Base-by-base conservation (phyloP, 2,329 filamentous ascomycete species). In the Fusarium poae region DNA sequence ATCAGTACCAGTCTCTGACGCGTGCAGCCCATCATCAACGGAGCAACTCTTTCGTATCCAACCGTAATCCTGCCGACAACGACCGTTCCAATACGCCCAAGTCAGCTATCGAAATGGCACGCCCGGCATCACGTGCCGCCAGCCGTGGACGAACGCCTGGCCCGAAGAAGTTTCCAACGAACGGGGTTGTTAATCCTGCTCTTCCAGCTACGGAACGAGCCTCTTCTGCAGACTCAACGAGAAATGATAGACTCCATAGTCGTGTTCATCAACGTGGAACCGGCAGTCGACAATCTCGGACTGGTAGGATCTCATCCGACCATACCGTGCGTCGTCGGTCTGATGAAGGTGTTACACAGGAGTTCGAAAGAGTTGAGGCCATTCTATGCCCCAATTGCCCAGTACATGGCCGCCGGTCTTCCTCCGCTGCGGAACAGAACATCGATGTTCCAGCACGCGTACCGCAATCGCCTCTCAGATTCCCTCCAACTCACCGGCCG, bases 71-170 rank as follows among this genome's bases (percentile, higher is more conserved):
- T 25, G 25, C 25, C 7, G 25, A 25, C 25, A 46, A 48, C 10
- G 40, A 42, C 10, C 39, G 37, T 30, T 21, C 52, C 25, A n/a
- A 7, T 13, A 65, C 62, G 1, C 43, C 57, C 2, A 42, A 46
- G n/a, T 42, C 60, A 13, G 54, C n/a, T 12, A 34, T 39, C 6
- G 40, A 43, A n/a, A 45, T 34, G n/a, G 29, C 23, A 4, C 49
- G 57, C 2, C 49, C 62, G 6, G 46, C 45, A 15, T 68, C 67
- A 2, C 62, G 62, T 10, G 59, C 57, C 6, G 34, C 57, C 1
- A 69, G 65, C 13, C 60, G 62, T 18, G 70, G 70, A 21, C 65
- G 68, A 27, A 59, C 65, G 2, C 60, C 62, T 18, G 60, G 52
- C 1, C 57, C 54, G 2, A 71, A 62, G 23, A 15, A 12, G 25